Base-by-base conservation (phyloP, 768 basidiomycete species). In the Rhodocollybia butyracea region DNA sequence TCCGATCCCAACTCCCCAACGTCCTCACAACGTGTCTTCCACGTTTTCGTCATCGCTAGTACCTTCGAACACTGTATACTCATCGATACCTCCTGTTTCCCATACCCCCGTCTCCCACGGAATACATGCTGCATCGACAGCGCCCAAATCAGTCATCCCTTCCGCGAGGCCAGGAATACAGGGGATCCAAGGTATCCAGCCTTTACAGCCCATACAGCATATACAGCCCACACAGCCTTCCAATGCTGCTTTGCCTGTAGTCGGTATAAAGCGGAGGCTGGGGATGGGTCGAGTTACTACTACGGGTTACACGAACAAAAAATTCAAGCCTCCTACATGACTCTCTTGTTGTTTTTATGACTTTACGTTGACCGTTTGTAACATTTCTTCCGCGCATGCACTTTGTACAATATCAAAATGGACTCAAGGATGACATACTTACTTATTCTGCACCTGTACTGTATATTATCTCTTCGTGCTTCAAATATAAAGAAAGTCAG, bases 241-340 rank as follows among this genome's bases (percentile, higher is more conserved):
- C 36, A 40, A 19, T 6, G 5, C 30, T 29, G 11, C 17, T 19
- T 1, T 22, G 31, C 53, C 53, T 19, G 13, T 34, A 10, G 53
- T 55, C 46, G 77, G 76, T 29, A 66, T 66, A 17, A 87, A 86
- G 61, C 75, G 84, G 56, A 74, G 84, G 41, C 69, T 87, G 51
- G 86, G 86, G 0, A 85, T 87, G 84, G 83, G 83, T 17, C 72
- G 80, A 60, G 66, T 67, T 3, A 67, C 66, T 3, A 67, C 66
- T 6, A 67, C 59, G 24, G 80, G 81, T 3, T 87, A 87, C 63
- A 61, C 80, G 22, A 88, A 86, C 66, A 88, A 87, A 68, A 87
- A 84, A 68, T 87, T 86, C 75, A 87, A 85, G 68, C 65, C 72
- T n/a, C 84, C 80, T 38, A 67, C 67, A 42, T 73, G 55, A 69